Base-by-base conservation (phyloP, 768 basidiomycete species). In the Tylopilus subfusipes region DNA sequence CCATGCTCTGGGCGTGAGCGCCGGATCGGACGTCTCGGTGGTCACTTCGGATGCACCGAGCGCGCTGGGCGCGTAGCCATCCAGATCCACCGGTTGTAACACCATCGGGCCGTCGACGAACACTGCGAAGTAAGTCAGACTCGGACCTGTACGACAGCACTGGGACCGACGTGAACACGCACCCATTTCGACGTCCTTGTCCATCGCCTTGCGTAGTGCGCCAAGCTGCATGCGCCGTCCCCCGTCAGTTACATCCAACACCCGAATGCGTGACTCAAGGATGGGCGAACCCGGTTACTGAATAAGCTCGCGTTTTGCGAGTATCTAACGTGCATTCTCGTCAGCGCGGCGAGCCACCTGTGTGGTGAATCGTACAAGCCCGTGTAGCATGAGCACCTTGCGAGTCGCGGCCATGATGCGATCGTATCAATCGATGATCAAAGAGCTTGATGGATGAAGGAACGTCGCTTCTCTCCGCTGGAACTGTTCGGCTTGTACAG, bases 81-180 rank as follows among this genome's bases (percentile, higher is more conserved):
- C 72, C 14, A 88, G 66, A 59, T 92, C 90, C 12, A 74, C 83
- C 1, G 88, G 88, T 29, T 80, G 75, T 11, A 93, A 74, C 39
- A 88, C 73, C 43, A 81, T 76, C 2, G 88, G 88, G 0, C 78
- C 90, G 57, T 91, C 86, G 30, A 88, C 63, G 65, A 90, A 90
- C 5, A 91, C 90, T 91, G 57, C 2, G 40, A 30, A 0, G 11
- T 5, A 19, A 8, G 24, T 39, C 4, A 52, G 10, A 13, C 8
- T 39, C 4, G 46, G 10, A 13, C 8, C 3, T n/a, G 10, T 38
- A 10, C 3, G 6, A 19, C 16, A 10, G 9, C n/a, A 19, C n/a
- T 1, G 13, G 38, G 12, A 19, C 19, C 14, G 5, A 43, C 5
- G 14, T 13, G 30, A 46, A n/a, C 3, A 60, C 69, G 30, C 50